A percentile compares a stretch with the other conserved stretches of the same genome.
These are phyloP conservation scores for Colletotrichum cereale DNA, from an alignment of 2,329 filamentous ascomycete species.

Conservation along the genomic window DNA sequence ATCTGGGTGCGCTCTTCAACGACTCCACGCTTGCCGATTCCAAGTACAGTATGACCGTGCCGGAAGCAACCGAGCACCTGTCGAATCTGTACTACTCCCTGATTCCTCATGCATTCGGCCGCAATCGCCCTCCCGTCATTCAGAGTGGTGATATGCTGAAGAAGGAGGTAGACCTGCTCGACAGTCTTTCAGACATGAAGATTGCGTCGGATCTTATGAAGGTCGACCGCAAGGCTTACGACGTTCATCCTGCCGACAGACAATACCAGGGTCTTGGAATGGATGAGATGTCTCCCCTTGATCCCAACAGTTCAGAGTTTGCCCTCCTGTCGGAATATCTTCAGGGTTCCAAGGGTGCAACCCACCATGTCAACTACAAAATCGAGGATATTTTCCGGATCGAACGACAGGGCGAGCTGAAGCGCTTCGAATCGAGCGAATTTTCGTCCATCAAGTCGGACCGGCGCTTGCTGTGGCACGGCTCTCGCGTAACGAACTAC, in stretches of 20 bases:
- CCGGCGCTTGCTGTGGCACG: conserved; percentile 87
- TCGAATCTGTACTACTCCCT: conserved; percentile 85
- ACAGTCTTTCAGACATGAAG: conserved; percentile 88
- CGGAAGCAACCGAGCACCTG: conserved; percentile 67
- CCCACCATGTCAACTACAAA: conserved; percentile 71
- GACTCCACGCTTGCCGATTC: conserved; percentile 60
- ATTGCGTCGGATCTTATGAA: conserved; percentile 84
- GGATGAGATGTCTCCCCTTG: conserved; percentile 81
- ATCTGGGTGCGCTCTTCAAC: conserved; percentile 76
- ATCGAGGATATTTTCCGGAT: conserved; percentile 86
- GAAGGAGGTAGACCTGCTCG: conserved; percentile 82
- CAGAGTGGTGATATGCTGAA: conserved; percentile 69
- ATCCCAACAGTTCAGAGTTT: conserved; percentile 72
- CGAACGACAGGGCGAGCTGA: conserved; percentile 77
- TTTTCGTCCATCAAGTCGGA: conserved; percentile 70
- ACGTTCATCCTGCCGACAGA: conserved; percentile 75
- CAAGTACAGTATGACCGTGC: conserved; percentile 55
- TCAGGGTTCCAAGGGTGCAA: conserved; percentile 72
- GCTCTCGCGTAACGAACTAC: conserved; percentile 85
- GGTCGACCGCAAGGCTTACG: conserved; percentile 58
- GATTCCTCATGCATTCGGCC: conserved; percentile 86
- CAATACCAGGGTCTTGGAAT: conserved; percentile 80
- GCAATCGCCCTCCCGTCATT: conserved; percentile 79
- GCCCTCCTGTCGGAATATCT: conserved; percentile 75
- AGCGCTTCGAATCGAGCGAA: conserved; percentile 72